Conservation (phyloP, 2,329 filamentous ascomycete genomes). For the Verruconis gallopava region DNA sequence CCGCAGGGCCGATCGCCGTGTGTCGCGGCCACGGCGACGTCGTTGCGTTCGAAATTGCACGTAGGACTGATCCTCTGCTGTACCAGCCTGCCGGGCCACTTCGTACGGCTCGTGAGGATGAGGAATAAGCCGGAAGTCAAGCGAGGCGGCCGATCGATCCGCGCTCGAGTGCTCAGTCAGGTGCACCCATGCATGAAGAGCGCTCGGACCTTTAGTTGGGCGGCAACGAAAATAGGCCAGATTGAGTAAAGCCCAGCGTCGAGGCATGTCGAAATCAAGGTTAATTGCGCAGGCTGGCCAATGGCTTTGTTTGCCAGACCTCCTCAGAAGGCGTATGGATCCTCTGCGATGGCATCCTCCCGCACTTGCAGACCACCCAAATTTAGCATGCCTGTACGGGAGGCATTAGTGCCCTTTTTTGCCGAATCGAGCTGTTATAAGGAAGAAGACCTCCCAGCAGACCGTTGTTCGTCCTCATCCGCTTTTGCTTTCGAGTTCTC, state of each 20-base stretch:
- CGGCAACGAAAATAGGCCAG: constrained; percentile 8
- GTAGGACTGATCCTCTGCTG: too few species aligned
- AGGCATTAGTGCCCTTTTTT: constrained; percentile 1
- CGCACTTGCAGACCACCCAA: constrained; percentile 4
- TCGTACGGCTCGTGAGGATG: neutral
- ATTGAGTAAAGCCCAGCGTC: neutral
- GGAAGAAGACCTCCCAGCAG: constrained; percentile 1
- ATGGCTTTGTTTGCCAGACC: neutral
- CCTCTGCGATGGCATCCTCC: neutral
- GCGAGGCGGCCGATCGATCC: neutral
- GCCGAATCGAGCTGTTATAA: constrained; percentile 7
- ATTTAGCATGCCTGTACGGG: neutral
- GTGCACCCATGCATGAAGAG: neutral
- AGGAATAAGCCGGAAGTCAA: neutral
- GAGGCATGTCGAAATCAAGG: neutral
- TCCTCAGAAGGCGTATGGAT: neutral
- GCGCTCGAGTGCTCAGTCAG: neutral
- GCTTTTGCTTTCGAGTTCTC: constrained; percentile 5
- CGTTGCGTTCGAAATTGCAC: too few species aligned
- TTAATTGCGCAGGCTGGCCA: neutral
- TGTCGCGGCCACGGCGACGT: too few species aligned
- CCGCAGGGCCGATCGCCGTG: too few species aligned
- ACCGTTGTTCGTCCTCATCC: neutral
- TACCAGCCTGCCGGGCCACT: too few species aligned
- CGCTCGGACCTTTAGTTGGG: constrained; percentile 1